Percentiles rank a stretch among this genome's conserved stretches.
These are phyloP conservation scores for Phialophora macrospora DNA, from an alignment of 2,329 filamentous ascomycete genomes.

Conservation along the genomic window DNA sequence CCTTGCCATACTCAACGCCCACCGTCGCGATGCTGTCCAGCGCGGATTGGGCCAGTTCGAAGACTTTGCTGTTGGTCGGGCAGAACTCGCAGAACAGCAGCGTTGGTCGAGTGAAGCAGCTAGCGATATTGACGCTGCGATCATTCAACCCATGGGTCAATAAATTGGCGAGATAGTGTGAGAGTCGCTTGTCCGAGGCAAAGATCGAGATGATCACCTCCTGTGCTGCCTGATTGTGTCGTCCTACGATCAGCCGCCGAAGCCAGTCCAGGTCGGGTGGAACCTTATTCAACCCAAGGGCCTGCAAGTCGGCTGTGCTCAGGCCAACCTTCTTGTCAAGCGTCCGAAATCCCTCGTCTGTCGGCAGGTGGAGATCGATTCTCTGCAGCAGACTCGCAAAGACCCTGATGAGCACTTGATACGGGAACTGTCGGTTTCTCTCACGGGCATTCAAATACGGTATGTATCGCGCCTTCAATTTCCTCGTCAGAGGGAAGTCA, in stretches of 20 bases:
- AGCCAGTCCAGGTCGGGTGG: constrained; percentile 56
- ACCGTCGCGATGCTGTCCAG: constrained; percentile 56
- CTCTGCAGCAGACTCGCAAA: constrained; percentile 45
- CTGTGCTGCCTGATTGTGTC: constrained; percentile 60
- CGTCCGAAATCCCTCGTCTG: constrained; percentile 53
- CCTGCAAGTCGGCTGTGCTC: constrained; percentile 20
- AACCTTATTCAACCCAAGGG: constrained; percentile 29
- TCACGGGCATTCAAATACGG: constrained; percentile 50
- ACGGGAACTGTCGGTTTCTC: constrained; percentile 54
- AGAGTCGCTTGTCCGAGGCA: constrained; percentile 55
- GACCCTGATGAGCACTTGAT: constrained; percentile 50
- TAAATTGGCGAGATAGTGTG: constrained; percentile 54
- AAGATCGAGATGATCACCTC: constrained; percentile 64
- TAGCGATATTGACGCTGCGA: constrained; percentile 58
- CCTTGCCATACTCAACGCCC: constrained; percentile 53
- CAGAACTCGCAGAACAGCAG: constrained; percentile 57
- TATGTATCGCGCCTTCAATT: constrained; percentile 49
- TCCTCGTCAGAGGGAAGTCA: constrained; percentile 26
- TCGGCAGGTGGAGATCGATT: constrained; percentile 46
- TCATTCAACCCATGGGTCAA: constrained; percentile 61
- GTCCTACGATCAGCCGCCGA: constrained; percentile 68
- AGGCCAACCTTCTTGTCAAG: constrained; percentile 32
- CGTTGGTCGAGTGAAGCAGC: constrained; percentile 64
- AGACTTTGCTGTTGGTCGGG: constrained; percentile 46
- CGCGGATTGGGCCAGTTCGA: constrained; percentile 48